These are phyloP conservation scores for Colletotrichum melonis DNA, from an alignment of 2,329 filamentous ascomycete species.

Conservation along the genomic window DNA sequence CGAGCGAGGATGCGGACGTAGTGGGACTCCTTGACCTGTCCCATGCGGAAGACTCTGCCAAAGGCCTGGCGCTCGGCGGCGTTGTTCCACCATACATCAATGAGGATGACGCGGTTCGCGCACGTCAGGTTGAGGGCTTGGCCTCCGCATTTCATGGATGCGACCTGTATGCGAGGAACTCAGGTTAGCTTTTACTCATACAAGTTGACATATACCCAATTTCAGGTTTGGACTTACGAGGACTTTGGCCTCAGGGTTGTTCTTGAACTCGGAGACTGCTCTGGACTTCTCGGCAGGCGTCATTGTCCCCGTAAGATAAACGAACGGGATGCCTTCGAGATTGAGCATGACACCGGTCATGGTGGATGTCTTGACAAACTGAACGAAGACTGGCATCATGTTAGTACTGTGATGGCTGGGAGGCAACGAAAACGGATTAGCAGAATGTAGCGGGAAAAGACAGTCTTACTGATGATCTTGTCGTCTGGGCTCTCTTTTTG, in stretches of 20 bases:
- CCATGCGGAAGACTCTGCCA: constrained; percentile 71
- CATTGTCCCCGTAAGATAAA: constrained; percentile 51
- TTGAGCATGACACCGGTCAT: constrained; percentile 51
- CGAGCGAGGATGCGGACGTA: constrained; percentile 68
- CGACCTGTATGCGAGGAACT: constrained; percentile 34
- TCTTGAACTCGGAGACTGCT: constrained; percentile 41
- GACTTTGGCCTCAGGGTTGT: constrained; percentile 38
- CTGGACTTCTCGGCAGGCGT: constrained; percentile 10
- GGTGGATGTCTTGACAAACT: constrained; percentile 46
- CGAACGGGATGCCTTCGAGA: constrained; percentile 43
- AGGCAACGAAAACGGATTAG: fast-evolving
- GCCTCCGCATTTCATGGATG: constrained; percentile 47
- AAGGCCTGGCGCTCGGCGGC: constrained; percentile 71
- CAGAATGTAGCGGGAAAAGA: not conserved
- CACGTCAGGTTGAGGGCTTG: constrained; percentile 53
- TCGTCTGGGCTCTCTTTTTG: constrained; percentile 43
- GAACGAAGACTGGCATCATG: constrained; percentile 46
- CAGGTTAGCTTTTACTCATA: not conserved
- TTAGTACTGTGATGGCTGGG: not conserved
- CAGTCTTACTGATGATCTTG: constrained; percentile 51
- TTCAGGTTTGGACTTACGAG: constrained; percentile 46
- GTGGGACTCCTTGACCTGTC: constrained; percentile 69
- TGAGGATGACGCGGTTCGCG: constrained; percentile 64
- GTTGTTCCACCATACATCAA: constrained; percentile 73
- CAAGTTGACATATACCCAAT: too few species aligned